Base-by-base conservation (phyloP, 2,329 filamentous ascomycete species). In the Xylaria arbuscula region DNA sequence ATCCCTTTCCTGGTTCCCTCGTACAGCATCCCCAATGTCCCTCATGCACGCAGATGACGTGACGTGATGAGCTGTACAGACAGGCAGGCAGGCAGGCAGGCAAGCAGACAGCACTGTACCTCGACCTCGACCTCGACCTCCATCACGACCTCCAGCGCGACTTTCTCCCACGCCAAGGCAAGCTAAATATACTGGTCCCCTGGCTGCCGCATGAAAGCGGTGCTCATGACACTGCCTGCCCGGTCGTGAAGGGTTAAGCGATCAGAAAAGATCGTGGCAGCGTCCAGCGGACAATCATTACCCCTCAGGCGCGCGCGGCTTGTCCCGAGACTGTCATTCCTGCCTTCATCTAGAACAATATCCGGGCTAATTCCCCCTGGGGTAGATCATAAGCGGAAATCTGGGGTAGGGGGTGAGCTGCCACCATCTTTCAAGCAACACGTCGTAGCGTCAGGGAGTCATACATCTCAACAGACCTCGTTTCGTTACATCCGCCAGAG, bases 261-360 rank as follows among this genome's bases (percentile, higher is more conserved):
- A 51, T 56, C 38, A 32, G 2, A 48, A 56, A 51, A 5, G 40
- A 47, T 28, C 22, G 47, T 24, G 24, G 47, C 28, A 19, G 42
- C 13, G 24, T 55, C 13, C 40, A 53, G 42, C 48, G 62, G 58
- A 50, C 65, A 22, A 57, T 61, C 54, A 38, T 70, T 67, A 56
- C 62, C 61, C 56, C 60, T 62, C 53, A 50, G 47, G 28, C 42
- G 19, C 62, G 68, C 42, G 19, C 62, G 68, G 65, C 65, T 68
- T 65, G 36, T 70, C 68, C 68, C 68, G 68, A 62, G 57, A 28
- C 56, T 28, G 42, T 57, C 54, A 53, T 68, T 66, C 55, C 62
- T 50, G 60, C 50, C 47, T 64, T 65, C 68, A 70, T 68, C 62
- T 70, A 70, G 65, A 68, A 66, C 66, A 70, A 68, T 68, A 66